Conservation (phyloP, 208 protist genomes). For the Naegleria lovaniensis region DNA sequence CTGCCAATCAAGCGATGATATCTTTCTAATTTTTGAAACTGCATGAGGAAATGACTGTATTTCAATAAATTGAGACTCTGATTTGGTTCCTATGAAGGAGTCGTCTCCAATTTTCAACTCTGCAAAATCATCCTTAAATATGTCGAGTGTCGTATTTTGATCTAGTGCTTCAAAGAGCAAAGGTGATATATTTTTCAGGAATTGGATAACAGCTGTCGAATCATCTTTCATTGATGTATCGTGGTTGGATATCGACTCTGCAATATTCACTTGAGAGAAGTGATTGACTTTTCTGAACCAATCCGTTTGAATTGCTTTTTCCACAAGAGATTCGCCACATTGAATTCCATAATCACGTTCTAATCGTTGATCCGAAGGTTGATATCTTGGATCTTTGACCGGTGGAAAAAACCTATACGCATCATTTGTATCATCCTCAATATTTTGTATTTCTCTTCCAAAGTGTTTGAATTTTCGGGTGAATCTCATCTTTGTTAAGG, state of each 20-base stretch:
- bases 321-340: background rate
- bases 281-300: conserved; percentile 8
- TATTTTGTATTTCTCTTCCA: background rate
- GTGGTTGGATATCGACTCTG: background rate
- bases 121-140: conserved; percentile 22
- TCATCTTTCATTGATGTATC: background rate
- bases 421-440: conserved; percentile 6
- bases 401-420: background rate
- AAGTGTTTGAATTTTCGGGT: background rate
- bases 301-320: background rate
- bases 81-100: conserved; percentile 3
- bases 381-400: conserved; percentile 5
- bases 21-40: background rate
- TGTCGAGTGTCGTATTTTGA: conserved; percentile 8
- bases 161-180: background rate
- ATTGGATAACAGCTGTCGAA: background rate
- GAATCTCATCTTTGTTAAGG: background rate
- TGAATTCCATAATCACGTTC: conserved; percentile 22
- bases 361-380: background rate
- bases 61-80: conserved; percentile 1
- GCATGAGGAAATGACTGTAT: background rate
- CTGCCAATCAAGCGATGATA: conserved; percentile 9
- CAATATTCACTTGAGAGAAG: background rate
- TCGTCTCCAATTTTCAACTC: background rate
- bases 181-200: background rate